Conservation (phyloP, 345 rosid genomes). For the Mallotus nudiflorus region DNA sequence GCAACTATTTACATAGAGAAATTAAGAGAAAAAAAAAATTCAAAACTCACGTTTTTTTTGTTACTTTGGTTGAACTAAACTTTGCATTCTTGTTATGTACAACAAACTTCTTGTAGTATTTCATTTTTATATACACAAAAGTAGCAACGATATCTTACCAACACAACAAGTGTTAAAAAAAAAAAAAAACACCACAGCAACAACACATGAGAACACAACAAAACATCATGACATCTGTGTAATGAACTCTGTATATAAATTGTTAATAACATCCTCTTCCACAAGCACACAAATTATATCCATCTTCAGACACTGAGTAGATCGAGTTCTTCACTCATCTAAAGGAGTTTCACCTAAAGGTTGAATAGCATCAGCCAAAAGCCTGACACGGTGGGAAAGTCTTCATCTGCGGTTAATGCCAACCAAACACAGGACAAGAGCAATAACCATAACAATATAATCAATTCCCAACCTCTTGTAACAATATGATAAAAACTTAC, state of each 20-base stretch:
- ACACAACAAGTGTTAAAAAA: too few relatives aligned
- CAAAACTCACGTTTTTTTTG: too few relatives aligned
- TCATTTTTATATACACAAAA: not conserved
- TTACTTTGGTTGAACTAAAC: not conserved
- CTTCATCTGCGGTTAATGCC: conserved; percentile 56
- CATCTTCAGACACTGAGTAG: not conserved
- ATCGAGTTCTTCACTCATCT: not conserved
- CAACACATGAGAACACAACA: too few relatives aligned
- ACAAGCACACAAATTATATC: not conserved
- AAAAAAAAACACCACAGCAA: not conserved
- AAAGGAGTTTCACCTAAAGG: too few relatives aligned
- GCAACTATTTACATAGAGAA: too few relatives aligned
- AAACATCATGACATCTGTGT: not conserved
- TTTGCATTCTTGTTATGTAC: not conserved
- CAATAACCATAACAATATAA: conserved; percentile 48
- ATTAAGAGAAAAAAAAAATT: too few relatives aligned
- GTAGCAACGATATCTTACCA: not conserved
- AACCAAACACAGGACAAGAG: conserved; percentile 56
- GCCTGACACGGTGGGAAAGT: conserved; percentile 59
- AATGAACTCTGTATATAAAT: not conserved
- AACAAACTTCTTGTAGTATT: not conserved
- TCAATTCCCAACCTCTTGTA: conserved; percentile 72
- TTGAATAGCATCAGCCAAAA: conserved; percentile 47
- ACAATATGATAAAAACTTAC: too few relatives aligned
- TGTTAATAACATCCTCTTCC: not conserved